These are phyloP conservation scores for Neoscytalidium dimidiatum DNA, from an alignment of 2,329 filamentous ascomycete species.

Conservation along the genomic window DNA sequence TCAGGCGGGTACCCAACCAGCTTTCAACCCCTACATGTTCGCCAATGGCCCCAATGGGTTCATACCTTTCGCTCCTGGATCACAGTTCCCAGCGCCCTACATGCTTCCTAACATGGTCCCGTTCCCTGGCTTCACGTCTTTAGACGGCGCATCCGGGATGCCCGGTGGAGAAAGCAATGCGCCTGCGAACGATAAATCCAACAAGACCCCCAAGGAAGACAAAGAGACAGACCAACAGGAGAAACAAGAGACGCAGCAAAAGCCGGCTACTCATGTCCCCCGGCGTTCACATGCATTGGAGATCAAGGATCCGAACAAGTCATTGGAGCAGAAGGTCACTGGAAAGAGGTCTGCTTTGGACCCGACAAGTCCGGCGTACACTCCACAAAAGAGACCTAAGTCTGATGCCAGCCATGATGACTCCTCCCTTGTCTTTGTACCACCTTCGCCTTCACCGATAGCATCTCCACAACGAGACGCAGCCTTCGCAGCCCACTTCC, in stretches of 20 bases:
- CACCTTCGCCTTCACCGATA: constrained; percentile 36
- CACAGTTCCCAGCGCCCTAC: not conserved
- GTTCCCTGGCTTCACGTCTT: constrained; percentile 21
- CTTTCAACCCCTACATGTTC: constrained; percentile 2
- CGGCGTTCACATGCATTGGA: constrained; percentile 43
- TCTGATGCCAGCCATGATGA: constrained; percentile 22
- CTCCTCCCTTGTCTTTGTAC: constrained; percentile 24
- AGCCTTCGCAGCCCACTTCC: constrained; percentile 27
- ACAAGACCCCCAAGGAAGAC: not conserved
- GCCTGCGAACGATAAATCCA: constrained; percentile 14
- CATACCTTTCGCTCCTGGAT: not conserved
- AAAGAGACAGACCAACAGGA: constrained; percentile 9
- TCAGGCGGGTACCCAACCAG: not conserved
- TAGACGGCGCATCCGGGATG: constrained; percentile 27
- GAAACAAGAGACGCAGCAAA: constrained; percentile 3
- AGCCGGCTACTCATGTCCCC: constrained; percentile 13
- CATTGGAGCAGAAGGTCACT: constrained; percentile 20
- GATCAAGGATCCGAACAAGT: constrained; percentile 41
- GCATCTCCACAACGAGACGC: constrained; percentile 21
- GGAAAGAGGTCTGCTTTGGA: constrained; percentile 32
- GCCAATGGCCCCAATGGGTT: not conserved
- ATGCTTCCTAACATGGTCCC: not conserved
- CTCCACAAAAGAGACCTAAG: constrained; percentile 28
- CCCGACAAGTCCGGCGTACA: constrained; percentile 43
- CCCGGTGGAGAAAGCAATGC: constrained; percentile 21